Conservation (phyloP, 2,329 filamentous ascomycete genomes). For the Sporothrix protearum region DNA sequence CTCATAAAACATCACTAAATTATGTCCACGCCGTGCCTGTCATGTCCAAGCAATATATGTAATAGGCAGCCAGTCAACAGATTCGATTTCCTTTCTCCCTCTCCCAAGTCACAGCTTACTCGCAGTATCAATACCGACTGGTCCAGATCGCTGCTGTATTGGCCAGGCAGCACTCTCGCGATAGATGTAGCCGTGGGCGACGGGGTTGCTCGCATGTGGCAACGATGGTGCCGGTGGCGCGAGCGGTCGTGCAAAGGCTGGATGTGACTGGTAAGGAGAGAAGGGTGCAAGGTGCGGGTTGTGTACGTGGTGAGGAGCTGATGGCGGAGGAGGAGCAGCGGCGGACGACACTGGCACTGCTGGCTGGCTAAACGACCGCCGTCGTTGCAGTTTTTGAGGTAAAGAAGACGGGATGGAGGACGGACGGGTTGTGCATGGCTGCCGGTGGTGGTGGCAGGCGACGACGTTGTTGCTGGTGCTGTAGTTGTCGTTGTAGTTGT, state of each 20-base stretch:
- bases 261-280: slow-evolving; percentile 16
- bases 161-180: slow-evolving; percentile 38
- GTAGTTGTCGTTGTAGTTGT: slow-evolving; percentile 23
- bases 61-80: background rate
- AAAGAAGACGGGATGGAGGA: slow-evolving; percentile 73
- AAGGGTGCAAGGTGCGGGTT: slow-evolving; percentile 26
- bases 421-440: slow-evolving; percentile 51
- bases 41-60: background rate
- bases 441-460: background rate
- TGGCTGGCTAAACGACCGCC: slow-evolving; percentile 32
- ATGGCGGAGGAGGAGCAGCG: slow-evolving; percentile 29
- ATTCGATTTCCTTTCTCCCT: background rate
- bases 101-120: slow-evolving; percentile 17
- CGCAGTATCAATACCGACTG: background rate
- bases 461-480: background rate
- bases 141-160: background rate
- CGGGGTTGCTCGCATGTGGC: slow-evolving; percentile 42
- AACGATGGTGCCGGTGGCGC: slow-evolving; percentile 17
- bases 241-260: background rate
- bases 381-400: slow-evolving; percentile 57
- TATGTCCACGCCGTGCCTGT: background rate
- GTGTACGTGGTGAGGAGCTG: slow-evolving; percentile 15
- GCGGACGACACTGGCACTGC: background rate
- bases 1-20: slow-evolving; percentile 5
- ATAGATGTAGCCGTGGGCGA: slow-evolving; percentile 60